Conservation (phyloP, 805 yeast genomes). For the Diddensiella santjacobensis region DNA sequence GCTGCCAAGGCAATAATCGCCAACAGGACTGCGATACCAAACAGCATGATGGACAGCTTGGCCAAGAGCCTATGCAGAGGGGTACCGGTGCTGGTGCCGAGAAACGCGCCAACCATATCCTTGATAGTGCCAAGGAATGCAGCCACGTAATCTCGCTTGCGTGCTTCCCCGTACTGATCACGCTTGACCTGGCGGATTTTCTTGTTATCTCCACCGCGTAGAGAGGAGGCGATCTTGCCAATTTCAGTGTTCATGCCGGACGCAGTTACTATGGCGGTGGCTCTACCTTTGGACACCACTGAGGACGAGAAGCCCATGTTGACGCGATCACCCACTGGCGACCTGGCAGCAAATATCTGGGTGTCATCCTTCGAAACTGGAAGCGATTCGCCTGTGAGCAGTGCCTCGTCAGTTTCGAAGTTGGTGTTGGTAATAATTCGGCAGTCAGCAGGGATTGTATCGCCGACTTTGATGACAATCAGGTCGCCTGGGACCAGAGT, state of each 20-base stretch:
- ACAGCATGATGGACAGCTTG: constrained; percentile 68
- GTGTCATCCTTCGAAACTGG: constrained; percentile 55
- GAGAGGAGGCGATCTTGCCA: constrained; percentile 65
- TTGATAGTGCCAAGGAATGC: constrained; percentile 48
- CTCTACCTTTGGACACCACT: constrained; percentile 70
- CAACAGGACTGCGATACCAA: constrained; percentile 74
- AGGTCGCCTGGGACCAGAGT: constrained; percentile 62
- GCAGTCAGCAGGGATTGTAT: constrained; percentile 71
- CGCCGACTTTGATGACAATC: constrained; percentile 61
- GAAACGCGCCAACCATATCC: constrained; percentile 59
- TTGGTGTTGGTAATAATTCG: constrained; percentile 55
- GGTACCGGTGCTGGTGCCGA: constrained; percentile 77
- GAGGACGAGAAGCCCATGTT: constrained; percentile 72
- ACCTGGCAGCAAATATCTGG: constrained; percentile 38
- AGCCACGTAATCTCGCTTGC: constrained; percentile 40
- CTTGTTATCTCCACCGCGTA: constrained; percentile 38
- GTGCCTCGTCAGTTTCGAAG: constrained; percentile 68
- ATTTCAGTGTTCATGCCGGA: constrained; percentile 74
- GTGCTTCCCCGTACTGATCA: constrained; percentile 44
- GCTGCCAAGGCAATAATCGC: constrained; percentile 87
- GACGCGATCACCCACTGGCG: constrained; percentile 69
- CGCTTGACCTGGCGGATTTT: constrained; percentile 12
- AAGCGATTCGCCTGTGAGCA: constrained; percentile 62
- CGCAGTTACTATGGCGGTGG: constrained; percentile 59
- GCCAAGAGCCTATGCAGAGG: constrained; percentile 76